These are phyloP conservation scores for Inga oerstediana DNA, from an alignment of 306 rosid genomes.

Conservation along the genomic window DNA sequence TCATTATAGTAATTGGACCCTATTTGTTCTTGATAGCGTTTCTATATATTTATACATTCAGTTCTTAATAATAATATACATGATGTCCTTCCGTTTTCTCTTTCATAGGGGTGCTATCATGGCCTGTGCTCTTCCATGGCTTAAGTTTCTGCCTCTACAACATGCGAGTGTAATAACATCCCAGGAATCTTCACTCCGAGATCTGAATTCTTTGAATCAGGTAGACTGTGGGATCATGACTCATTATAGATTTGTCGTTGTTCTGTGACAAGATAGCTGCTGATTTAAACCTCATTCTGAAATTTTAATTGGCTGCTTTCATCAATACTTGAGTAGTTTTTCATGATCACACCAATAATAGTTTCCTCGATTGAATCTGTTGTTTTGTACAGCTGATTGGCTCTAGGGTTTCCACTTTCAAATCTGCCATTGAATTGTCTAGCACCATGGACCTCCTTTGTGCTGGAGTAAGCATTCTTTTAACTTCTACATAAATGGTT, in stretches of 20 bases:
- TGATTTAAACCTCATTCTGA: not conserved
- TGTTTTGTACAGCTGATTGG: slow-evolving; percentile 65
- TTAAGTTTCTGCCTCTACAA: slow-evolving; percentile 66
- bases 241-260: not conserved
- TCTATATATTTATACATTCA: not conserved
- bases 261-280: not conserved
- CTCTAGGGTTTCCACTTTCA: slow-evolving; percentile 74
- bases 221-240: slow-evolving; percentile 37
- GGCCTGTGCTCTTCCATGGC: slow-evolving; percentile 81
- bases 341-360: slow-evolving; percentile 24
- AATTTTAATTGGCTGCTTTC: not conserved
- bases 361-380: not conserved
- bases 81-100: not conserved
- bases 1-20: not conserved
- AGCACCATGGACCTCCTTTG: slow-evolving; percentile 65
- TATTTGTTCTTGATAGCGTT: not conserved
- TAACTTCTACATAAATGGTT: not conserved
- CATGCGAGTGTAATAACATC: slow-evolving; percentile 79
- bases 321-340: not conserved
- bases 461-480: slow-evolving; percentile 52
- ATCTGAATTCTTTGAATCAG: slow-evolving; percentile 80
- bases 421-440: slow-evolving; percentile 68
- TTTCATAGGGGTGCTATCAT: slow-evolving; percentile 70
- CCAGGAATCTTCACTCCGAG: slow-evolving; percentile 72
- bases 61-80: not conserved